phyloP scores from a whole-genome alignment of 2,329 filamentous ascomycete genomes.

The Exophiala viscosa region DNA sequence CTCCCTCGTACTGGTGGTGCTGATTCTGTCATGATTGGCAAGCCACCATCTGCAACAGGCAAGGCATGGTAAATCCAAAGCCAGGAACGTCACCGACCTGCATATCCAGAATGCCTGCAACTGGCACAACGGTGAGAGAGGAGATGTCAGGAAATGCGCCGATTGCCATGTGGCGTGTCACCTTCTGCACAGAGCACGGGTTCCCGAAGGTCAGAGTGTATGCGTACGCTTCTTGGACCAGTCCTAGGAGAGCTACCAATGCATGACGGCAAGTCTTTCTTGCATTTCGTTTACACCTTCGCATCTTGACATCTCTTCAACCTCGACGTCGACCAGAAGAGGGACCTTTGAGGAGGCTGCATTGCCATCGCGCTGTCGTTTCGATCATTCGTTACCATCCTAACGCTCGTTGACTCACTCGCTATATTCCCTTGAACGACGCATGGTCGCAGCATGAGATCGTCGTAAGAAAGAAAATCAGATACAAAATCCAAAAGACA shows the following conservation, averaged over 20 bases:
- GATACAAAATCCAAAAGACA: neutral
- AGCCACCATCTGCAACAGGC: constrained; percentile 13
- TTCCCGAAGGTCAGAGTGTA: neutral
- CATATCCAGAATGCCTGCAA: neutral
- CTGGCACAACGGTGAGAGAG: neutral
- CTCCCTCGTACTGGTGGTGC: neutral
- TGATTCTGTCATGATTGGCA: constrained; percentile 19
- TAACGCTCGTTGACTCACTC: constrained; percentile 9
- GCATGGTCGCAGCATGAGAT: constrained; percentile 8
- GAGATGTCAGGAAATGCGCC: neutral
- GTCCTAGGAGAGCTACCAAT: neutral
- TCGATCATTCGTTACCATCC: constrained; percentile 2
- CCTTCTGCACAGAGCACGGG: constrained; percentile 1
- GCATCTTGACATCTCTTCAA: neutral
- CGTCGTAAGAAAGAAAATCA: neutral
- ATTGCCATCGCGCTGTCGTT: neutral
- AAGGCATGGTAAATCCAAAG: constrained; percentile 17
- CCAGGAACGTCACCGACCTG: constrained; percentile 22
- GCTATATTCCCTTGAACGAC: constrained; percentile 2
- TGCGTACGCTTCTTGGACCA: too few species aligned
- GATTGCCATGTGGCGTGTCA: constrained; percentile 21
- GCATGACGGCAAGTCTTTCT: constrained; percentile 16
- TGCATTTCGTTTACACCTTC: neutral
- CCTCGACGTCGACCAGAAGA: neutral
- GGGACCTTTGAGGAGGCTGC: too few species aligned